Base-by-base conservation (phyloP, 306 rosid genomes). In the Gillenia trifoliata region DNA sequence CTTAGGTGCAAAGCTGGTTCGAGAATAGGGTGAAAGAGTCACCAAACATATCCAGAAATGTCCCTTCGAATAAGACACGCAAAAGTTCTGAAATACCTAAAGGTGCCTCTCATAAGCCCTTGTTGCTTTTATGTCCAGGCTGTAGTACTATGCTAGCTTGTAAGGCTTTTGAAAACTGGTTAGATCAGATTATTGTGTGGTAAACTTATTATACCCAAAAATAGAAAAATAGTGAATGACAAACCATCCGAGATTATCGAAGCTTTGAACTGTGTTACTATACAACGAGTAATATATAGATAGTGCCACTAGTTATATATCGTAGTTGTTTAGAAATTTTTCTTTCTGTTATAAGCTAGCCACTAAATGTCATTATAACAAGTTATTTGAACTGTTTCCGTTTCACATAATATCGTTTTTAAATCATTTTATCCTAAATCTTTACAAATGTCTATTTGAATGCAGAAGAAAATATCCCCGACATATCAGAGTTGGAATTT, bases 1-100 rank as follows among this genome's bases (percentile, higher is more conserved):
- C 78, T 75, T 74, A 92, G 99, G 86, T 92, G 66, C 85, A 87
- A 33, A 78, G 65, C 80, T 95, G 99, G 99, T 89, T 95, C 81
- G 78, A 92, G 79, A 77, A 76, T 54, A 83, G 78, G 75, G 84
- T 78, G 62, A 83, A 77, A 66, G 88, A 86, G 70, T 79, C 61
- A 15, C 83, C 84, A 1, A 78, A 83, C 76, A 85, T 77, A 38
- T 80, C 79, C 54, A 66, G 78, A 57, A 83, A 71, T 68, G 49
- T 72, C 65, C 81, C 78, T 76, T 80, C 72, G 43, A 75, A 76
- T 45, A 83, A 80, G 87, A 80, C 74, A 68, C 83, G 82, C 74
- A 79, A 86, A 75, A 66, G 68, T 72, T 73, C 86, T 63, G 69
- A 23, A 68, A 69, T 59, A 65, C 86, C 77, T 59, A 57, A 72